Evolutionary conservation across 805 yeast genomes (phyloP), one percentile per base, ranked within the genome.

Genomic region (Yarrowia osloensis): DNA sequence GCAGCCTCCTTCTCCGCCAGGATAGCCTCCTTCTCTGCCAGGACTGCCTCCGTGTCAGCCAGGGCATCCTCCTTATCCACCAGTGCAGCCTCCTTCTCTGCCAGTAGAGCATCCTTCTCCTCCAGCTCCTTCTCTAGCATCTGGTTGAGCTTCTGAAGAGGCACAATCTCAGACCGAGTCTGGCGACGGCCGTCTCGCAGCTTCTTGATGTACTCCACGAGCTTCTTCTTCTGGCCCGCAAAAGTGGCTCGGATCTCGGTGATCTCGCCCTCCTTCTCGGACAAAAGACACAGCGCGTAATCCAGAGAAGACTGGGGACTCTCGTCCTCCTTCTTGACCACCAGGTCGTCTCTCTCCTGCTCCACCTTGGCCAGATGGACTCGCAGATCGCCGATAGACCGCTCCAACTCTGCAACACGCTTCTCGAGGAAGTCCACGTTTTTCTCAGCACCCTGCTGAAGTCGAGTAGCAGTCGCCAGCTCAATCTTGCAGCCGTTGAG

Each of bases 181-280:
- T 61, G 52, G 1, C 66, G 40, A 3, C 66, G 22, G 3, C 44
- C 54, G 2, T 50, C 42, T 1, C 66, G 52, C 6, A 61, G 54
- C 17, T 22, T 44, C 5, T 44, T 39, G 24, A 61, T 46, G 33
- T 61, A 35, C 6, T 17, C 66, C n/a, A 62, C 67, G 40, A 69
- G 67, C 46, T 69, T 69, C 49, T 70, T 31, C 57, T 42, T 35
- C 46, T 46, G 31, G 28, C 37, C 66, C 2, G 67, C 35, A 21
- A 12, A 42, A 22, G 42, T 24, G 24, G 33, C 33, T 17, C 61
- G 3, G 44, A 62, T 28, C 15, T 50, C 50, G 19, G 66, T 11
- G 17, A 61, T 44, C 44, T 61, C 66, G 15, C 11, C 26, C 19
- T 61, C 66, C 44, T 61, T 61, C 31, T 61, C 66, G 3, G 66